Base-by-base conservation (phyloP, 768 basidiomycete species). In the Naganishia vishniacii region DNA sequence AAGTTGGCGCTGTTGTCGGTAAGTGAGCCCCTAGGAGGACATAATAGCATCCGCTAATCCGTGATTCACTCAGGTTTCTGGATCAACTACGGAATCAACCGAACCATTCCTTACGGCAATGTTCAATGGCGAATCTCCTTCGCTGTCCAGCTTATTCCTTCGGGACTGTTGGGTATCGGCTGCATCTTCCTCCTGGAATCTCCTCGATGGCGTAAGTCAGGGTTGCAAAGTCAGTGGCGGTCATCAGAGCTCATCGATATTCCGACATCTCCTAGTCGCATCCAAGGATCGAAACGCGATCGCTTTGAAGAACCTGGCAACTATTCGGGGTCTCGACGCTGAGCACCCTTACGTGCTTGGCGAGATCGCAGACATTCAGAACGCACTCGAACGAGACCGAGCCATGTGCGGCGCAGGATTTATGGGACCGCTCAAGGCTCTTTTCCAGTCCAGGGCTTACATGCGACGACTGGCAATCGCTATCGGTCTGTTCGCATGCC, bases 121-220 rank as follows among this genome's bases (percentile, higher is more conserved):
- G 58, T 66, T 66, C 64, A 65, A 23, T 79, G 71, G 70, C 60
- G 72, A 32, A 77, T 77, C 26, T 73, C 76, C 3, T 73, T 77
- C 65, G 77, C 75, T 9, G 64, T 77, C 28, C 78, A 77, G 61
- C 70, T 89, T 20, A 83, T 89, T 11, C 88, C 85, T 7, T 86
- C 85, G 0, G 87, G 82, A 18, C 65, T 84, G 0, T 81, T 85
- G 67, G 68, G 81, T 48, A 12, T 72, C 61, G 75, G 73, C 20
- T 70, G 72, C 34, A 61, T 76, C 49, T 73, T 79, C 73, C 48
- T 78, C 48, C 56, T 69, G 47, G 78, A 79, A 65, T 77, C 77
- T 0, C 78, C 78, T 9, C 70, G 73, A 13, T 76, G 72, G 72
- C 68, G 61, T 49, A 48, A 49, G 61, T 62, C 15, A n/a, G 4